Conservation (phyloP, 106 monocot species). For the Agapanthus africanus region DNA sequence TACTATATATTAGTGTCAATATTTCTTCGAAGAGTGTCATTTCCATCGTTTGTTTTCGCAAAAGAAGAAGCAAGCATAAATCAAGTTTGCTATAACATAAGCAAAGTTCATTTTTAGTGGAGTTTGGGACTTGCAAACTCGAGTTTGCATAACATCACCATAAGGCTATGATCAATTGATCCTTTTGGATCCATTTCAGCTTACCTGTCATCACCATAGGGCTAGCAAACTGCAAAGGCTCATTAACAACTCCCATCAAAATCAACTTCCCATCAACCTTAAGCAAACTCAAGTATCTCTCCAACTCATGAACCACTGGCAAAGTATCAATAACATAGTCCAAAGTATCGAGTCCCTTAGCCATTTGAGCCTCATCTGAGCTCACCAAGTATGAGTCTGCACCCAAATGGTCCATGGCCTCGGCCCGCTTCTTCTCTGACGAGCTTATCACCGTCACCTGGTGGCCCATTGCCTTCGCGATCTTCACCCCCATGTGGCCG, state of each 20-base stretch:
- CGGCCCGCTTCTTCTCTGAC: conserved; percentile 56
- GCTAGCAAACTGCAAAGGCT: conserved; percentile 68
- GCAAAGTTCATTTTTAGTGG: too few species aligned
- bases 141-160: too few species aligned
- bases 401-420: conserved; percentile 70
- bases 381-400: conserved; percentile 84
- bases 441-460: too few species aligned
- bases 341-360: conserved; percentile 31
- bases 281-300: conserved; percentile 69
- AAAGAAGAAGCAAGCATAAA: too few species aligned
- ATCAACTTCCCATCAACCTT: conserved; percentile 68
- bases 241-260: conserved; percentile 70
- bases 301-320: conserved; percentile 71
- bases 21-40: too few species aligned
- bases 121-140: too few species aligned
- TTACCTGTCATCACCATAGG: conserved; percentile 66
- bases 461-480: conserved; percentile 92
- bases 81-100: conserved; percentile 30
- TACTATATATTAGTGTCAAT: too few species aligned
- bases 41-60: too few species aligned
- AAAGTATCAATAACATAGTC: conserved; percentile 96
- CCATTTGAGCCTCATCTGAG: conserved; percentile 55
- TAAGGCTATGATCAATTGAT: too few species aligned
- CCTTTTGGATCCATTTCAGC: too few species aligned
- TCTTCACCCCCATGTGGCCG: conserved; percentile 94